phyloP scores from a whole-genome alignment of 1,284 basidiomycete genomes.

The Phylloporus sp. region DNA sequence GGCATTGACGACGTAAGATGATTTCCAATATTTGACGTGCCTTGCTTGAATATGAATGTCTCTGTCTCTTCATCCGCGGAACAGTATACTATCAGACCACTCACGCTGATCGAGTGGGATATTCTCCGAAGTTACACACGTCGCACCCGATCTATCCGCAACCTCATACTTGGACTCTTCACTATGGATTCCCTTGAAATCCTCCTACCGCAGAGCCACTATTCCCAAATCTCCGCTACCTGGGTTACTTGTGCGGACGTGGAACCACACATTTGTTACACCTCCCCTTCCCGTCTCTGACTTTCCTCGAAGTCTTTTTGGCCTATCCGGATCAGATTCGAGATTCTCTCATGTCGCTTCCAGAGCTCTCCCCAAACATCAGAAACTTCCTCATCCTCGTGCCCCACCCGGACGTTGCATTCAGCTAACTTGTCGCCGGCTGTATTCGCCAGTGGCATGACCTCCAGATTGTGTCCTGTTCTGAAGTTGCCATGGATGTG shows the following conservation, averaged over 20 bases:
- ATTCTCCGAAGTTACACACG: neutral
- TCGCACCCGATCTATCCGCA: neutral
- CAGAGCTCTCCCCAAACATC: neutral
- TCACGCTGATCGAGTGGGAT: neutral
- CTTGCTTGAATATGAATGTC: too few species aligned
- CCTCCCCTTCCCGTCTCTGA: too few species aligned
- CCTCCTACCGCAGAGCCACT: neutral
- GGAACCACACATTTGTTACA: neutral
- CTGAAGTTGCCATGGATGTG: neutral
- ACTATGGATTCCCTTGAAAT: neutral
- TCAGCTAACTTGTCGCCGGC: neutral
- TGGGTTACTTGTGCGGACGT: neutral
- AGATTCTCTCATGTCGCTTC: neutral
- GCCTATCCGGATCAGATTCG: too few species aligned
- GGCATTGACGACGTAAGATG: too few species aligned
- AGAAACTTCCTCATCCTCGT: neutral
- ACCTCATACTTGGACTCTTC: neutral
- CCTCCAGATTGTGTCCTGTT: neutral
- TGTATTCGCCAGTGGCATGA: neutral
- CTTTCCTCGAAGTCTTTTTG: too few species aligned
- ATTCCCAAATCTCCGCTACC: neutral
- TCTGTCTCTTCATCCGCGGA: too few species aligned
- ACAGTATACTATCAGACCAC: neutral
- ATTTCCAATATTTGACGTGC: too few species aligned
- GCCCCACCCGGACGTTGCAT: neutral